Evolutionary conservation across 305 asterid genomes (phyloP).

Genomic region (Fraxinus greggii): DNA sequence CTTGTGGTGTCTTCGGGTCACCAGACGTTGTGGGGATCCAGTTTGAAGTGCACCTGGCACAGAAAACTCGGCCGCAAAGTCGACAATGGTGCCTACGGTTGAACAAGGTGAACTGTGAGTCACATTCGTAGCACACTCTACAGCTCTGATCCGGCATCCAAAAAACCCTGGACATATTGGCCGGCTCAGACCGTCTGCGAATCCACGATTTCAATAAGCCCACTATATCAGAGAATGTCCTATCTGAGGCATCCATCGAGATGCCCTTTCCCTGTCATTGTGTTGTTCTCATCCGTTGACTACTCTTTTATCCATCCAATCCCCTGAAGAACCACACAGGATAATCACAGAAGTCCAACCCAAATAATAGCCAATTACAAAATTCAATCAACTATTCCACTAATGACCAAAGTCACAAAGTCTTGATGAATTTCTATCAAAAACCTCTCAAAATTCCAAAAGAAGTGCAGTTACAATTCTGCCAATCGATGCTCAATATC

Average conservation of each 20-base stretch:
- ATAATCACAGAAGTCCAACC: constrained; percentile 8
- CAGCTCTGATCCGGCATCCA: constrained; percentile 99
- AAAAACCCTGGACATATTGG: constrained; percentile 82
- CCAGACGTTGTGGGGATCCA: constrained; percentile 57
- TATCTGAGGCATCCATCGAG: constrained; percentile 64
- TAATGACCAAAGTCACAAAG: constrained; percentile 18
- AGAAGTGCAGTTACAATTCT: constrained; percentile 1
- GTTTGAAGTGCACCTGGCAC: constrained; percentile 83
- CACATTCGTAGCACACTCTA: constrained; percentile 97
- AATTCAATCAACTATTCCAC: constrained; percentile 15
- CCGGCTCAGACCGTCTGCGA: constrained; percentile 71
- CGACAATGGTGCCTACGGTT: constrained; percentile 98
- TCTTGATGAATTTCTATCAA: constrained; percentile 9
- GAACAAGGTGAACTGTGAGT: constrained; percentile 73
- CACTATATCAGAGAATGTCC: constrained; percentile 55
- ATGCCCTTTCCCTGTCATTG: constrained; percentile 53
- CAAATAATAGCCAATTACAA: constrained; percentile 8
- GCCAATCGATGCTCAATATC: constrained; percentile 1
- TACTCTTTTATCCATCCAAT: constrained; percentile 40
- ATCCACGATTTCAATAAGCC: constrained; percentile 72
- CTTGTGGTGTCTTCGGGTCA: constrained; percentile 36
- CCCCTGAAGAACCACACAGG: constrained; percentile 18
- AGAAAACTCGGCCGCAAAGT: constrained; percentile 83
- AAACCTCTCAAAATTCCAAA: neutral
- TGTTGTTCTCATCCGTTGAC: constrained; percentile 53